Conservation (phyloP, 148 eudicot species). For the Cornus controversa region DNA sequence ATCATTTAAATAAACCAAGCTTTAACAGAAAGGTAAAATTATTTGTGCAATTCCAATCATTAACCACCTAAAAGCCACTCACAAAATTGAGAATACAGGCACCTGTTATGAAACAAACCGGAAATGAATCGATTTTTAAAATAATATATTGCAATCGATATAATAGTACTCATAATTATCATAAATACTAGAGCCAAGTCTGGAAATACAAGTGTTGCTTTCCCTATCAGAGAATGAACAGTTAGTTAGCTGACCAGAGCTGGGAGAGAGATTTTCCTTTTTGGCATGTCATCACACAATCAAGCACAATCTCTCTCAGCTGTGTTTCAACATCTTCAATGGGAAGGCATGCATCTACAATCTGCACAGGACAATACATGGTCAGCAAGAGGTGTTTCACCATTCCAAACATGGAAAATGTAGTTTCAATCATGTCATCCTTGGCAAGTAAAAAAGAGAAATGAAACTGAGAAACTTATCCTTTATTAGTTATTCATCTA, state of each 20-base stretch:
- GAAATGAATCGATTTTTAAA: background rate
- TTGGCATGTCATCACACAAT: slow-evolving; percentile 46
- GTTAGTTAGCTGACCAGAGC: slow-evolving; percentile 37
- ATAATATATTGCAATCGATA: background rate
- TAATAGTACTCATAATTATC: background rate
- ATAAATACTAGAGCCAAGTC: background rate
- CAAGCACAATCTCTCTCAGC: slow-evolving; percentile 43
- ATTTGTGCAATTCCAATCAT: no score
- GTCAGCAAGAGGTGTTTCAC: no score
- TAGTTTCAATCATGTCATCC: background rate
- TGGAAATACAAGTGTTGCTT: background rate
- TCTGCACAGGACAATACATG: slow-evolving; percentile 30
- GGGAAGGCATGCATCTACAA: slow-evolving; percentile 68
- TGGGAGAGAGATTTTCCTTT: slow-evolving; percentile 53
- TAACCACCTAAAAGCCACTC: no score
- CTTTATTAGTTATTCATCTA: no score
- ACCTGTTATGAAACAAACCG: background rate
- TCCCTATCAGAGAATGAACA: background rate
- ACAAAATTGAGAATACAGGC: no score
- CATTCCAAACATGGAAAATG: background rate
- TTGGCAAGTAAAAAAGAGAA: background rate
- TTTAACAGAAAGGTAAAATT: no score
- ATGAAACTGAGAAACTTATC: background rate
- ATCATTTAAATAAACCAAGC: no score
- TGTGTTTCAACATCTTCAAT: slow-evolving; percentile 78